These are phyloP conservation scores for Pestalotiopsis sp. DNA, from an alignment of 2,329 filamentous ascomycete genomes.

Conservation along the genomic window DNA sequence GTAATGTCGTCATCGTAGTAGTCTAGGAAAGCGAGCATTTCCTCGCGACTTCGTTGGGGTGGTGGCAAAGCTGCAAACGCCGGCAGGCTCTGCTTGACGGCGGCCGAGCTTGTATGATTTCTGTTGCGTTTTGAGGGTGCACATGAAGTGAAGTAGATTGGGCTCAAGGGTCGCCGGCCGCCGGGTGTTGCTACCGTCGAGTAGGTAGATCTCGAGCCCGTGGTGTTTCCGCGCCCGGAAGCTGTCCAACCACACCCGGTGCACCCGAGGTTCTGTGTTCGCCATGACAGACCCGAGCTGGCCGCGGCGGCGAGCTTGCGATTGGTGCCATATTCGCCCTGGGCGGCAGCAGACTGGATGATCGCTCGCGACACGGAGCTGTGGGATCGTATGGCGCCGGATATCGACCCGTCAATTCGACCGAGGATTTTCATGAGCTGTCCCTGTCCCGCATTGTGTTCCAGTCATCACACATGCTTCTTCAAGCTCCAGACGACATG, in stretches of 20 bases:
- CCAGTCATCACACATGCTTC: constrained; percentile 32
- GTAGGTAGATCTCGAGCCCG: constrained; percentile 8
- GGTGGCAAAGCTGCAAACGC: background rate
- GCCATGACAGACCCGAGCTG: background rate
- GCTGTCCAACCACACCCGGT: background rate
- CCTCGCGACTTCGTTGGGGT: constrained; percentile 31
- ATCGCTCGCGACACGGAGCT: constrained; percentile 12
- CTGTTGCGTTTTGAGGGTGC: constrained; percentile 20
- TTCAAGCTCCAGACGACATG: constrained; percentile 15
- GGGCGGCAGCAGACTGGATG: constrained; percentile 5
- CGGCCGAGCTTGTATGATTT: constrained; percentile 23
- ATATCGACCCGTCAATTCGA: constrained; percentile 63
- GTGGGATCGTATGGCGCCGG: constrained; percentile 48
- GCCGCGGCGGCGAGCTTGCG: background rate
- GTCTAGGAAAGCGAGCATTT: constrained; percentile 57
- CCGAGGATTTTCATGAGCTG: constrained; percentile 62
- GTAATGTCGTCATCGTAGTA: constrained; percentile 45
- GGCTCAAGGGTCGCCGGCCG: constrained; percentile 18
- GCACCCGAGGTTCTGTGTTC: background rate
- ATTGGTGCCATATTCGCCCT: background rate
- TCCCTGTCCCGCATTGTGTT: constrained; percentile 47
- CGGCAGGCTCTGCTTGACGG: background rate
- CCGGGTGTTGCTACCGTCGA: constrained; percentile 24
- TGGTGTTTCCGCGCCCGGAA: constrained; percentile 11
- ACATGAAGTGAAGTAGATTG: constrained; percentile 25